phyloP scores from a whole-genome alignment of 2,329 filamentous ascomycete species.

The Claviceps quebecensis region DNA sequence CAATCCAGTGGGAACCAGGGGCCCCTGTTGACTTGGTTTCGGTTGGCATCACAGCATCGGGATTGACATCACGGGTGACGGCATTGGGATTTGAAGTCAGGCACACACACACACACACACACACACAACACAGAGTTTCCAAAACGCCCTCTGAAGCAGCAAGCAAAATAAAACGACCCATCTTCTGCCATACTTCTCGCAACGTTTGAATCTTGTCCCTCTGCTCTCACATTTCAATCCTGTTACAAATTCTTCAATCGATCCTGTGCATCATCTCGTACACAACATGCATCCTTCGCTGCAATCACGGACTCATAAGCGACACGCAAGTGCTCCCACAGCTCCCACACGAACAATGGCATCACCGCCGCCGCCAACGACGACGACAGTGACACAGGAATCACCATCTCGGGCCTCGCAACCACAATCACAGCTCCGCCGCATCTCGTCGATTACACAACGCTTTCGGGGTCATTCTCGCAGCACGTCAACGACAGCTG shows the following conservation, averaged over 20 bases:
- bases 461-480: not conserved
- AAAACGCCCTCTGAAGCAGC: not conserved
- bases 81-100: not conserved
- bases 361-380: not conserved
- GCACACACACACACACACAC: not conserved
- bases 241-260: too few species aligned
- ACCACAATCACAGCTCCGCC: not conserved
- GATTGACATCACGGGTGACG: not conserved
- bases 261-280: too few species aligned
- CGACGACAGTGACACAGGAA: not conserved
- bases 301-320: not conserved
- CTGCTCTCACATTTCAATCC: too few species aligned
- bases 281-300: too few species aligned
- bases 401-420: not conserved
- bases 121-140: not conserved
- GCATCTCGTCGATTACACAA: conserved; percentile 4
- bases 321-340: not conserved
- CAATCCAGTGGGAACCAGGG: too few species aligned
- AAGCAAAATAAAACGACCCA: too few species aligned
- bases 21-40: not conserved
- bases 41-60: not conserved
- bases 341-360: not conserved
- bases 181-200: too few species aligned
- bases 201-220: too few species aligned
- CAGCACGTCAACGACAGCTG: too few species aligned